phyloP scores from a whole-genome alignment of 768 basidiomycete genomes.

The Lentinula edodes region DNA sequence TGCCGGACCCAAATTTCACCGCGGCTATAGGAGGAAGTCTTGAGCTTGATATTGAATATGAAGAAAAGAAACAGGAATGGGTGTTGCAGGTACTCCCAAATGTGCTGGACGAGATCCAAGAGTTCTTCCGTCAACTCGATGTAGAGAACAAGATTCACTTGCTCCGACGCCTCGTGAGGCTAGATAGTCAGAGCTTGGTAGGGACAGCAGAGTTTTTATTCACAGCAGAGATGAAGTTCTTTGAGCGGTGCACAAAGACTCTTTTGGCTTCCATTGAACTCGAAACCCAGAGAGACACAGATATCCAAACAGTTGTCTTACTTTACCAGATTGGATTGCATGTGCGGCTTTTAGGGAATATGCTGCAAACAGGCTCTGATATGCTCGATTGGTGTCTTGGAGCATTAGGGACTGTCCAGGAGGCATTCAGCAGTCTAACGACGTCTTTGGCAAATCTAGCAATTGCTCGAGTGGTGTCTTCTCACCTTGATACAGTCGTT shows the following conservation, averaged over 20 bases:
- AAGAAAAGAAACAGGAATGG: slow-evolving; percentile 40
- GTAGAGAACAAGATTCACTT: slow-evolving; percentile 49
- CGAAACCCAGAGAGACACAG: slow-evolving; percentile 11
- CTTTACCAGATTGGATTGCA: slow-evolving; percentile 45
- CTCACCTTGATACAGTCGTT: slow-evolving; percentile 37
- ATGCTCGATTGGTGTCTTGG: slow-evolving; percentile 38
- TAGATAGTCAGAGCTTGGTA: slow-evolving; percentile 48
- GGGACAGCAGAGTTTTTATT: slow-evolving; percentile 70
- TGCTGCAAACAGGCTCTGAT: slow-evolving; percentile 33
- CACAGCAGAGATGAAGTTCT: slow-evolving; percentile 53
- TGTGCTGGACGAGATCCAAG: slow-evolving; percentile 45
- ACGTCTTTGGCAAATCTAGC: slow-evolving; percentile 40
- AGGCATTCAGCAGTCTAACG: slow-evolving; percentile 35
- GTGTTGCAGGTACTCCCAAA: slow-evolving; percentile 49
- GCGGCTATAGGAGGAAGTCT: neutral
- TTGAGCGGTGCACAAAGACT: slow-evolving; percentile 23
- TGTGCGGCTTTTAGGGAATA: slow-evolving; percentile 43
- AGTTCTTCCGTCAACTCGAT: slow-evolving; percentile 54
- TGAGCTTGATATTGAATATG: slow-evolving; percentile 14
- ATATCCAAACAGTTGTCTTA: slow-evolving; percentile 29
- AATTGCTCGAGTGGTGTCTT: slow-evolving; percentile 41
- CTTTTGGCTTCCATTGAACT: slow-evolving; percentile 30
- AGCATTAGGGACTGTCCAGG: slow-evolving; percentile 35
- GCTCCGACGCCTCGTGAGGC: slow-evolving; percentile 44
- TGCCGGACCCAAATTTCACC: slow-evolving; percentile 32